Conservation (phyloP, 805 yeast genomes). For the Candida ulmi region DNA sequence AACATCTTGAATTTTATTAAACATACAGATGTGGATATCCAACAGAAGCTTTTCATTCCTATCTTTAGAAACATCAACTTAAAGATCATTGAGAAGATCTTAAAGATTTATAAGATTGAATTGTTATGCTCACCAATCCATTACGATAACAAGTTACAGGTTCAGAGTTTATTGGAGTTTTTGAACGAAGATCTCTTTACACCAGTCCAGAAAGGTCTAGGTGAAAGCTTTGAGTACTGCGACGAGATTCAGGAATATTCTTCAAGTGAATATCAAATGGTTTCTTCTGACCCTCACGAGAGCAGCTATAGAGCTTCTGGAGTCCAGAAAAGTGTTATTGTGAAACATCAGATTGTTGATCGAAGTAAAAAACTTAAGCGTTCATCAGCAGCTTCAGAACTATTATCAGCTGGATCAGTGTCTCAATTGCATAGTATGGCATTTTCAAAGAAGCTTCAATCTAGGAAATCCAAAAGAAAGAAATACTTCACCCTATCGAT, state of each 20-base stretch:
- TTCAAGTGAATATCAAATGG: too few species aligned
- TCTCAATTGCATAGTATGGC: too few species aligned
- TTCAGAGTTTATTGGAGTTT: conserved; percentile 16
- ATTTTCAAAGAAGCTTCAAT: conserved; percentile 12
- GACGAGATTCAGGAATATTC: too few species aligned
- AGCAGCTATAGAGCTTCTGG: not conserved
- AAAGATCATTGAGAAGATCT: conserved; percentile 15
- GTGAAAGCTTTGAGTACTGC: not conserved
- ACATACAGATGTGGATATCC: conserved; percentile 1
- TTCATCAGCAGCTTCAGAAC: too few species aligned
- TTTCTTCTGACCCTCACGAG: too few species aligned
- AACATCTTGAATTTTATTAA: conserved; percentile 23
- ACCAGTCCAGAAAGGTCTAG: not conserved
- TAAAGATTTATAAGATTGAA: conserved; percentile 12
- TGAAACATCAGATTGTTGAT: conserved; percentile 10
- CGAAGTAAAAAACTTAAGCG: not conserved
- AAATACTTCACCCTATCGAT: conserved; percentile 11
- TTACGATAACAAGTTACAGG: conserved; percentile 13
- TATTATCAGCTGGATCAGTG: too few species aligned
- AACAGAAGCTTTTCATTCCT: conserved; percentile 18
- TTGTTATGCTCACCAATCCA: conserved; percentile 22
- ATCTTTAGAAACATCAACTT: conserved; percentile 19
- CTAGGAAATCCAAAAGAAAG: conserved; percentile 4
- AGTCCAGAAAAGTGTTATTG: conserved; percentile 7
- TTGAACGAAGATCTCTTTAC: conserved; percentile 14